A percentile compares a stretch with the other conserved stretches of the same genome.
Evolutionary conservation across 257 asterid species (phyloP).

Genomic region (Mentha longifolia): DNA sequence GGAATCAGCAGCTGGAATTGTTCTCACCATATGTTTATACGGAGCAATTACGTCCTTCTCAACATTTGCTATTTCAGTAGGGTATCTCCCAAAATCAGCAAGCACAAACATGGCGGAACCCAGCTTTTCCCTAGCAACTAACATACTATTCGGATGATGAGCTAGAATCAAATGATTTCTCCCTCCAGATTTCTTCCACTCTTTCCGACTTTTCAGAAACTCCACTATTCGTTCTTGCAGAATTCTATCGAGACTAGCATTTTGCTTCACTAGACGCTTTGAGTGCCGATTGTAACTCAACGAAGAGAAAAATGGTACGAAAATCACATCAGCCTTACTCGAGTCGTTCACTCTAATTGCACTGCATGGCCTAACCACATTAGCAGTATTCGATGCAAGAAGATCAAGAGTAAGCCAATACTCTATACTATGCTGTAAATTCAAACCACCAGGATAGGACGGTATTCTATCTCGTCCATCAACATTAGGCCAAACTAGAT

Average conservation of each 20-base stretch:
- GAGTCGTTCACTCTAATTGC: conserved; percentile 62
- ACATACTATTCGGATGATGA: conserved; percentile 84
- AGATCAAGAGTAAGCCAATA: conserved; percentile 88
- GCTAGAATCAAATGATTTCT: conserved; percentile 73
- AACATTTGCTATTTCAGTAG: conserved; percentile 59
- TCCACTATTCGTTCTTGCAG: conserved; percentile 66
- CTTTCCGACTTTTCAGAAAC: conserved; percentile 56
- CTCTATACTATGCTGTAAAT: conserved; percentile 73
- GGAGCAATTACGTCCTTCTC: conserved; percentile 86
- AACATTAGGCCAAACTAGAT: conserved; percentile 68
- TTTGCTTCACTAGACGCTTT: conserved; percentile 49
- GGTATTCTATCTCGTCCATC: conserved; percentile 45
- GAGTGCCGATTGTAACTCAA: conserved; percentile 78
- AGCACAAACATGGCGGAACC: conserved; percentile 77
- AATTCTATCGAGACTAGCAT: conserved; percentile 41
- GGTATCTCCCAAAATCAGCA: conserved; percentile 80
- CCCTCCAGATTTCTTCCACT: conserved; percentile 65
- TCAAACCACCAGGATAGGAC: conserved; percentile 80
- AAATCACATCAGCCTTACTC: conserved; percentile 64
- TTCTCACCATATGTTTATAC: conserved; percentile 76
- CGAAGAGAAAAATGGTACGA: conserved; percentile 80
- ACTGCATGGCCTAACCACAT: conserved; percentile 60
- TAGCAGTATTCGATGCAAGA: conserved; percentile 52
- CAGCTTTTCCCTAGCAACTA: conserved; percentile 60
- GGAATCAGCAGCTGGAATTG: conserved; percentile 40